Percentiles rank a stretch among this genome's conserved stretches.
These are phyloP conservation scores for Saitozyma sp. DNA, from an alignment of 768 basidiomycete genomes.

Conservation along the genomic window DNA sequence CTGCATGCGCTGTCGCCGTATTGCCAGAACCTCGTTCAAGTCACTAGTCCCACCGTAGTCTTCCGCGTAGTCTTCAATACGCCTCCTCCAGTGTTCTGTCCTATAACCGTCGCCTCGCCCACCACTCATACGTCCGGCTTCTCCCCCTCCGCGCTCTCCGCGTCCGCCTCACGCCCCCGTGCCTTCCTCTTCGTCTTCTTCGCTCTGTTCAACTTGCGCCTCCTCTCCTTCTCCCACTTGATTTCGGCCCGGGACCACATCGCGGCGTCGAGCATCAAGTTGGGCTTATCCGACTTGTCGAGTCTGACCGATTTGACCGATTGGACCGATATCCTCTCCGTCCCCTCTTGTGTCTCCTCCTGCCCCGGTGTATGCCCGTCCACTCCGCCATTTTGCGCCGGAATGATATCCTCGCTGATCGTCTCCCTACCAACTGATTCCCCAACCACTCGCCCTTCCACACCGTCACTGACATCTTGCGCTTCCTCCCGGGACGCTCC, in stretches of 20 bases:
- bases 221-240: constrained; percentile 68
- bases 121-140: not conserved
- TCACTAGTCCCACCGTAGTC: too few relatives aligned
- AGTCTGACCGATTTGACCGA: not conserved
- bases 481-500: too few relatives aligned
- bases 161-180: constrained; percentile 8
- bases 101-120: too few relatives aligned
- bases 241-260: constrained; percentile 64
- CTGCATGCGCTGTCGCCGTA: too few relatives aligned
- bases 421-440: too few relatives aligned
- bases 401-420: not conserved
- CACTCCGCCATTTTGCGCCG: not conserved
- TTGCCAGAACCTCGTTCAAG: too few relatives aligned
- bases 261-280: constrained; percentile 61
- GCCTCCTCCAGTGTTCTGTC: too few relatives aligned
- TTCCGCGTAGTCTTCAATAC: too few relatives aligned
- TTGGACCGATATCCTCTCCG: too few relatives aligned
- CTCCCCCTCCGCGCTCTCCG: constrained; percentile 6
- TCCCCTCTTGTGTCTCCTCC: constrained; percentile 18
- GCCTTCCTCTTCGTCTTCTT: constrained; percentile 65
- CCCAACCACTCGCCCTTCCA: too few relatives aligned
- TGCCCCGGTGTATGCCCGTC: constrained; percentile 28
- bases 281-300: constrained; percentile 11
- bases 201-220: constrained; percentile 69
- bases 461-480: too few relatives aligned